Evolutionary conservation across 1,284 basidiomycete genomes (phyloP).

Genomic region (Clitocybe nebularis): DNA sequence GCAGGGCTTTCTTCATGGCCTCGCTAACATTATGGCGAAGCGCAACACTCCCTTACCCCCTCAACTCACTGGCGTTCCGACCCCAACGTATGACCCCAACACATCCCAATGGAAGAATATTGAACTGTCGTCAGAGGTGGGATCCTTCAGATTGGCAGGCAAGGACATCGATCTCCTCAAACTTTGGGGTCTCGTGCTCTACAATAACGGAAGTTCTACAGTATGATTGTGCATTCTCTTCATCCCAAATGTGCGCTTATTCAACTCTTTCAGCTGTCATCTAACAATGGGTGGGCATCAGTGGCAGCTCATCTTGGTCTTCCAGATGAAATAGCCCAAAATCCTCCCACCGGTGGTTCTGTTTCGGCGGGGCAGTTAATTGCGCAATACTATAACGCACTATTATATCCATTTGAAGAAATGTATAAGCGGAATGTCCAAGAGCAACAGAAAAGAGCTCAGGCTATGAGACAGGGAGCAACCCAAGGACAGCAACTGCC

Average conservation of each 20-base stretch:
- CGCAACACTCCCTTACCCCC: slow-evolving; percentile 62
- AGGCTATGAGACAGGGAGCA: slow-evolving; percentile 27
- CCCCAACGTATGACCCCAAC: slow-evolving; percentile 54
- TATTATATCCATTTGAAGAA: slow-evolving; percentile 70
- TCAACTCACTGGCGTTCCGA: slow-evolving; percentile 53
- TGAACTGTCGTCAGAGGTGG: slow-evolving; percentile 56
- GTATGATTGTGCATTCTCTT: slow-evolving; percentile 35
- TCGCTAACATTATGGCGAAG: slow-evolving; percentile 53
- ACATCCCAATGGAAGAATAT: slow-evolving; percentile 60
- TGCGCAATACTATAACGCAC: slow-evolving; percentile 52
- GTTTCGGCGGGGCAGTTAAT: slow-evolving; percentile 48
- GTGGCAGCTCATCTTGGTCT: slow-evolving; percentile 58
- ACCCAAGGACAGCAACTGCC: slow-evolving; percentile 13
- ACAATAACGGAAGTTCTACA: slow-evolving; percentile 52
- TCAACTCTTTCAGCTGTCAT: slow-evolving; percentile 25
- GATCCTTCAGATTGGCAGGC: slow-evolving; percentile 64
- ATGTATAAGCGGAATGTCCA: slow-evolving; percentile 56
- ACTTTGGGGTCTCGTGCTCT: slow-evolving; percentile 56
- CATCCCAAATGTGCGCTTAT: slow-evolving; percentile 8
- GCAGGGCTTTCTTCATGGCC: slow-evolving; percentile 51
- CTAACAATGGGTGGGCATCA: slow-evolving; percentile 42
- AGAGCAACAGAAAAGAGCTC: slow-evolving; percentile 52
- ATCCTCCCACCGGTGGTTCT: slow-evolving; percentile 37
- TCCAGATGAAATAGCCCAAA: slow-evolving; percentile 52
- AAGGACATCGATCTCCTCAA: slow-evolving; percentile 77